Evolutionary conservation across 179 eudicot genomes (phyloP), one percentile per base, ranked within the genome.

Genomic region (Kewa caespitosa): DNA sequence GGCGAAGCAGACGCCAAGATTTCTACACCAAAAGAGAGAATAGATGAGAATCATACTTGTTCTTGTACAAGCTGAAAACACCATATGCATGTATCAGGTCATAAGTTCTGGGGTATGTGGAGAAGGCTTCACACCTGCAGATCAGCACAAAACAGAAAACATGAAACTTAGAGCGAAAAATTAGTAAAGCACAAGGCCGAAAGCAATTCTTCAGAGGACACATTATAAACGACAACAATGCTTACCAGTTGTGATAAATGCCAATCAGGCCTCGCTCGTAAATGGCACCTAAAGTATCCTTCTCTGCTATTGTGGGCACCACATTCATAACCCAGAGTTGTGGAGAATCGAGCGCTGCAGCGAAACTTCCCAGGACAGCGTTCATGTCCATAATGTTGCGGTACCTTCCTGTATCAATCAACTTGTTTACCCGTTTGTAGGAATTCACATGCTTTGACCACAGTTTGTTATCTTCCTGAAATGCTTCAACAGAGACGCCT

Each of bases 381-480:
- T 92, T 90, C 97, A 92, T 90, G 76, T 92, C 97, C 93, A 92
- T 85, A 69, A 92, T 89, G 81, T 92, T 92, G 66, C 97, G 91
- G 65, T 89, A 92, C 79, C 97, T 90, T 83, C 96, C 97, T 0
- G 92, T 73, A 75, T 88, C 93, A 23, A 92, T 43, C 57, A 92
- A 77, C 74, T 88, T 92, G 70, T 85, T 92, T 38, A 87, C 82
- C 32, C 73, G 89, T 81, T 83, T 89, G 79, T 92, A 92, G 48
- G 86, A 80, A 61, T 65, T 82, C 7, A 90, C 92, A 78, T 91
- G 93, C 75, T 87, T 92, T 73, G 81, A 84, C 96, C 97, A 92
- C 37, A 65, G 67, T 67, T 84, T 92, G 69, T 70, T 90, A 81
- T 92, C 96, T 48, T 92, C 92, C 70, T 78, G 41, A 73, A 80